These are phyloP conservation scores for Chrysanthemum makinoi DNA, from an alignment of 129 eudicot genomes.

Conservation along the genomic window DNA sequence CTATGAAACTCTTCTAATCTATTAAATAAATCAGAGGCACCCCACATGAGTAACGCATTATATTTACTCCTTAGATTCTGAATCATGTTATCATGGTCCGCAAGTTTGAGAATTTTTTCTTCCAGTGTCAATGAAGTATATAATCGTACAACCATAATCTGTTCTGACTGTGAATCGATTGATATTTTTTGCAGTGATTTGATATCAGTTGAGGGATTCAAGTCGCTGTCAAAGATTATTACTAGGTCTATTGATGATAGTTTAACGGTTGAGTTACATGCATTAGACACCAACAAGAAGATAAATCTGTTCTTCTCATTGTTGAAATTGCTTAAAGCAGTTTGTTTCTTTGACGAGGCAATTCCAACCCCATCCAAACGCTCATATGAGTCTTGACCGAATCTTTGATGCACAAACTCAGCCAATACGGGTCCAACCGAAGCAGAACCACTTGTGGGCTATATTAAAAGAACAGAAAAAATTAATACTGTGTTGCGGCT, in stretches of 20 bases:
- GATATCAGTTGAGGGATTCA: slow-evolving; percentile 65
- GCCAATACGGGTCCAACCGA: slow-evolving; percentile 57
- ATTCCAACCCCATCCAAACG: slow-evolving; percentile 42
- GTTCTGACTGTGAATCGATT: slow-evolving; percentile 51
- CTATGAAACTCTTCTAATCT: slow-evolving; percentile 55
- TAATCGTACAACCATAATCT: slow-evolving; percentile 66
- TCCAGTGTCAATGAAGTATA: slow-evolving; percentile 72
- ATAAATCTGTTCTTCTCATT: slow-evolving; percentile 50
- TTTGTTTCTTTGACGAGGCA: slow-evolving; percentile 47
- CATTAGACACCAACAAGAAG: slow-evolving; percentile 59
- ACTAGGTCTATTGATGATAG: slow-evolving; percentile 60
- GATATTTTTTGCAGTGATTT: slow-evolving; percentile 57
- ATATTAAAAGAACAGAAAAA: slow-evolving; percentile 9
- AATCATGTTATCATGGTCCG: slow-evolving; percentile 46
- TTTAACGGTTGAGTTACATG: slow-evolving; percentile 50
- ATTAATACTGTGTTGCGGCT: background rate
- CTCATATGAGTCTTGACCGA: slow-evolving; percentile 64
- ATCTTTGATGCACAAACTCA: slow-evolving; percentile 51
- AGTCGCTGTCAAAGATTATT: slow-evolving; percentile 65
- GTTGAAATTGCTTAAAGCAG: slow-evolving; percentile 59
- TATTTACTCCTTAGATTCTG: slow-evolving; percentile 40
- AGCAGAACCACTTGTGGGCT: slow-evolving; percentile 42
- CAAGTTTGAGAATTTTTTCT: slow-evolving; percentile 60
- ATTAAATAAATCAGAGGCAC: slow-evolving; percentile 55
- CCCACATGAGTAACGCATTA: slow-evolving; percentile 68